Evolutionary conservation across 441 rosid genomes (phyloP).

Genomic region (Euphorbia corollata): DNA sequence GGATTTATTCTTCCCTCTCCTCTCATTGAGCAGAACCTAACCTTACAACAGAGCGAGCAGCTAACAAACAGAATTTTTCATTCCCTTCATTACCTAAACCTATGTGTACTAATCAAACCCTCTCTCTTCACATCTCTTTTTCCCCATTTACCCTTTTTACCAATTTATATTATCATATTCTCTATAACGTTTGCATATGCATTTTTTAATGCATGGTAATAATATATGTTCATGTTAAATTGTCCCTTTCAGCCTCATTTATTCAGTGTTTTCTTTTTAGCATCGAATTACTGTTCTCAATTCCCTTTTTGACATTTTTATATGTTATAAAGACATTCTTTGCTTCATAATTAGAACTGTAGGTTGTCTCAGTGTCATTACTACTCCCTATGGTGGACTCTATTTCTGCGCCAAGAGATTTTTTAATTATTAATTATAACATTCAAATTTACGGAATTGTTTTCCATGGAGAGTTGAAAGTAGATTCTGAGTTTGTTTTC

Average conservation of each 20-base stretch:
- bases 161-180: background rate
- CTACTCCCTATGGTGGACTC: background rate
- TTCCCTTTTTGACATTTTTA: background rate
- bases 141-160: background rate
- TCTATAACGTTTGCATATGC: background rate
- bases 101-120: background rate
- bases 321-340: background rate
- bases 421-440: background rate
- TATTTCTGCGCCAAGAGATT: background rate
- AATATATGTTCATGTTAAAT: background rate
- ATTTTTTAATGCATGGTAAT: background rate
- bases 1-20: background rate
- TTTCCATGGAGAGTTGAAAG: background rate
- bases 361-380: background rate
- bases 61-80: background rate
- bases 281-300: background rate
- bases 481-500: background rate
- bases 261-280: background rate
- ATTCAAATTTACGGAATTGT: background rate
- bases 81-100: background rate
- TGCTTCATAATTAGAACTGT: background rate
- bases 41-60: too few relatives aligned
- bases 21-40: background rate
- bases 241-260: background rate
- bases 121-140: background rate